Conservation (phyloP, 768 basidiomycete species). For the Sporobolomyces roseus region DNA sequence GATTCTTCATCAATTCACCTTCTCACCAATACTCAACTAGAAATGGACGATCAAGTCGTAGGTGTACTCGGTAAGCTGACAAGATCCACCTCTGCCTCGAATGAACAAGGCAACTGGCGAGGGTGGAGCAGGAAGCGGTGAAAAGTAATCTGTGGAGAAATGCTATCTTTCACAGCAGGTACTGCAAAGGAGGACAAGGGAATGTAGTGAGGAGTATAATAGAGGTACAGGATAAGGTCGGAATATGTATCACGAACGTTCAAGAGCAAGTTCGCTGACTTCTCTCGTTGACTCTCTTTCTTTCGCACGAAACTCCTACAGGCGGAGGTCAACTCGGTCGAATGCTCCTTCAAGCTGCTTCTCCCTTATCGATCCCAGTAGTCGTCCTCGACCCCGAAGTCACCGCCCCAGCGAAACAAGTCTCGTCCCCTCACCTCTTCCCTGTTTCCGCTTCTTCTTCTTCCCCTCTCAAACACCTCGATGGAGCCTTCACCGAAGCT, state of each 20-base stretch:
- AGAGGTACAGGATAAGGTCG: too few relatives aligned
- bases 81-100: not conserved
- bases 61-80: conserved; percentile 34
- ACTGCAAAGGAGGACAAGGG: not conserved
- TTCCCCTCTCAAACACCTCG: conserved; percentile 60
- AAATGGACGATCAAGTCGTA: conserved; percentile 40
- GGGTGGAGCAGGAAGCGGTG: not conserved
- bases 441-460: conserved; percentile 49
- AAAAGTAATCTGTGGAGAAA: not conserved
- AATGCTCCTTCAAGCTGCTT: conserved; percentile 88
- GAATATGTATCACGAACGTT: too few relatives aligned
- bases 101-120: not conserved
- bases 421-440: conserved; percentile 53
- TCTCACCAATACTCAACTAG: not conserved
- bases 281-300: not conserved
- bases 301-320: not conserved
- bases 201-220: too few relatives aligned
- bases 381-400: conserved; percentile 78
- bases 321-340: conserved; percentile 97
- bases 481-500: conserved; percentile 82
- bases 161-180: not conserved
- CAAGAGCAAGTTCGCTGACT: not conserved
- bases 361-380: conserved; percentile 75
- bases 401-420: conserved; percentile 83
- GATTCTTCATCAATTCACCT: not conserved